phyloP scores from a whole-genome alignment of 2,329 filamentous ascomycete species.

The Monilinia fructigena region DNA sequence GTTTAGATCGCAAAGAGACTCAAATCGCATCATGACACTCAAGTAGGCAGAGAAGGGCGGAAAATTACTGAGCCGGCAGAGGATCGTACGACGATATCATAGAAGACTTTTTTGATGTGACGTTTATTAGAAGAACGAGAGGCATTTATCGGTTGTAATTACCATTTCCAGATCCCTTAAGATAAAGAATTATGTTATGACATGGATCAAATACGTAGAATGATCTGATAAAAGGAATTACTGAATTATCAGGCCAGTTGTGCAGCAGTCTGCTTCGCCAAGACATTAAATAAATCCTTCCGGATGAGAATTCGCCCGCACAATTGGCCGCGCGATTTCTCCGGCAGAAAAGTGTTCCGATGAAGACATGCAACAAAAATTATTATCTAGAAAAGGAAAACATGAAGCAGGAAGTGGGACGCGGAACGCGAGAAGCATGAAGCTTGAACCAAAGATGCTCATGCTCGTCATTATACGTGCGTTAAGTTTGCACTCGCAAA shows the following conservation, averaged over 20 bases:
- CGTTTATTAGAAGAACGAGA: background rate
- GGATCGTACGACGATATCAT: background rate
- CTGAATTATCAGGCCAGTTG: slow-evolving; percentile 4
- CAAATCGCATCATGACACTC: background rate
- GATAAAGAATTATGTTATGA: slow-evolving; percentile 1
- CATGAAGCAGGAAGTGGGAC: background rate
- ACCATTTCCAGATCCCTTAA: background rate
- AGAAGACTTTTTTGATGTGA: background rate
- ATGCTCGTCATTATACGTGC: background rate
- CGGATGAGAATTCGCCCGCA: slow-evolving; percentile 21
- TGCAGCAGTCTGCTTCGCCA: slow-evolving; percentile 19
- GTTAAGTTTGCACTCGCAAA: background rate
- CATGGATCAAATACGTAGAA: slow-evolving; percentile 7
- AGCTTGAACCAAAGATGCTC: slow-evolving; percentile 2
- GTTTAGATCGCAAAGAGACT: background rate
- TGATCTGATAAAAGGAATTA: background rate
- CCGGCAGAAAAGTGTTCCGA: slow-evolving; percentile 23
- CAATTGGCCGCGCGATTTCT: slow-evolving; percentile 2
- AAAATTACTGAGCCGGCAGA: slow-evolving; percentile 11
- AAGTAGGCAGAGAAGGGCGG: background rate
- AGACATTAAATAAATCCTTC: slow-evolving; percentile 15
- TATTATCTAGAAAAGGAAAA: background rate
- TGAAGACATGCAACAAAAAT: slow-evolving; percentile 22
- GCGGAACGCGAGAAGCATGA: too few species aligned
- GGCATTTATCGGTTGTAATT: background rate